These are phyloP conservation scores for Firmiana major DNA, from an alignment of 345 rosid genomes.

Conservation along the genomic window DNA sequence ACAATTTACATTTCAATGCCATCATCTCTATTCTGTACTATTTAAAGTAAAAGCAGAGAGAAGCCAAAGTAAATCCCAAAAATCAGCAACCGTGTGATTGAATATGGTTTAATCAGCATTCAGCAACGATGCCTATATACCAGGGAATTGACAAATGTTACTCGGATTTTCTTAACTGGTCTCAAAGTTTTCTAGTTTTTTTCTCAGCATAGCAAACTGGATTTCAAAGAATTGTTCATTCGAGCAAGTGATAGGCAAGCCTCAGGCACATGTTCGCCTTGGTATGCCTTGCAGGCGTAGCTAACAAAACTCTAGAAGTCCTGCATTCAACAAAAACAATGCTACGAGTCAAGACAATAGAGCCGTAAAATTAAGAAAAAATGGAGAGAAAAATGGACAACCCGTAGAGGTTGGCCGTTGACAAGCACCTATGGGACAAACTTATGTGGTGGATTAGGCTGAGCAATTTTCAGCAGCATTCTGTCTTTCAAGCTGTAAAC, in stretches of 20 bases:
- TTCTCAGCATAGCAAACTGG: constrained; percentile 21
- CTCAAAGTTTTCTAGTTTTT: neutral
- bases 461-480: constrained; percentile 49
- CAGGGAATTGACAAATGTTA: neutral
- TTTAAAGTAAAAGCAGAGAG: too few species aligned
- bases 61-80: constrained; percentile 6
- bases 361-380: neutral
- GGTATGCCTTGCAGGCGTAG: constrained; percentile 58
- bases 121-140: neutral
- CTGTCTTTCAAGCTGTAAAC: constrained; percentile 44
- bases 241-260: constrained; percentile 34
- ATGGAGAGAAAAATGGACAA: neutral
- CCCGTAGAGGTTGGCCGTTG: constrained; percentile 49
- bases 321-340: constrained; percentile 29
- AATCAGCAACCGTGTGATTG: neutral
- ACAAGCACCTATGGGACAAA: constrained; percentile 73
- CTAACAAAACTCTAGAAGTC: constrained; percentile 43
- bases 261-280: constrained; percentile 42
- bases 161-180: neutral
- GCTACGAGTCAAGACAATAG: neutral
- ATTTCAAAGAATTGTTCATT: neutral
- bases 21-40: too few species aligned
- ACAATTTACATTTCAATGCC: too few species aligned
- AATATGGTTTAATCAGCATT: constrained; percentile 6
- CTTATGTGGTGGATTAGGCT: constrained; percentile 52